Evolutionary conservation across 257 asterid species (phyloP), one percentile per base, ranked within the genome.

Genomic region (Primulina huaijiensis): DNA sequence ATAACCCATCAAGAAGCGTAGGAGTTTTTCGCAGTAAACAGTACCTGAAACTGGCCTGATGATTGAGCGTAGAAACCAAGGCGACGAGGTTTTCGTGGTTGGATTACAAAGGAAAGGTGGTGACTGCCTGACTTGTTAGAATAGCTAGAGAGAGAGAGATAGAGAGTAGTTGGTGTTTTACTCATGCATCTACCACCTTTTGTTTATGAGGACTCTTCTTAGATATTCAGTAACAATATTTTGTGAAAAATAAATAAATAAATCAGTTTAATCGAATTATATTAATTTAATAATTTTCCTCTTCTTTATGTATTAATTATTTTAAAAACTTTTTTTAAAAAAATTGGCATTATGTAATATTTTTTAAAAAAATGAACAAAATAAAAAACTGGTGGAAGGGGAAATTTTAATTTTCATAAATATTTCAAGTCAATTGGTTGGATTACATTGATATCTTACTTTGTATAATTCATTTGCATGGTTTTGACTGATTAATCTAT

Each of bases 131-230:
- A 23, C 25, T 23, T 23, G 57, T 50, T 50, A 50, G 57, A 23
- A 34, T 35, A 60, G 33, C 30, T 46, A 34, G 62, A 65, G 62
- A 27, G 64, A 50, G 72, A 62, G 60, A 33, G 77, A 23, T 0
- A 23, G 25, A 66, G 69, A 56, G 83, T 68, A 75, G 80, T 70
- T 69, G 92, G 63, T 75, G 80, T 72, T 80, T 81, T 75, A 80
- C 81, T 84, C 89, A 84, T 84, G 89, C 89, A 84, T 81, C 88
- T 84, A 83, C 86, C 82, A 84, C 86, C 88, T 84, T 84, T 84
- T 81, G 81, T 84, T 81, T 77, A 72, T 83, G 71, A 75, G 75
- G 60, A 40, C 67, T 68, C 74, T 70, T 81, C 73, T 75, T 69
- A 72, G 77, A 72, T 68, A 67, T 37, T 57, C 76, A 59, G 33